These are phyloP conservation scores for Fusarium drepaniforme DNA, from an alignment of 2,329 filamentous ascomycete species.

Conservation along the genomic window DNA sequence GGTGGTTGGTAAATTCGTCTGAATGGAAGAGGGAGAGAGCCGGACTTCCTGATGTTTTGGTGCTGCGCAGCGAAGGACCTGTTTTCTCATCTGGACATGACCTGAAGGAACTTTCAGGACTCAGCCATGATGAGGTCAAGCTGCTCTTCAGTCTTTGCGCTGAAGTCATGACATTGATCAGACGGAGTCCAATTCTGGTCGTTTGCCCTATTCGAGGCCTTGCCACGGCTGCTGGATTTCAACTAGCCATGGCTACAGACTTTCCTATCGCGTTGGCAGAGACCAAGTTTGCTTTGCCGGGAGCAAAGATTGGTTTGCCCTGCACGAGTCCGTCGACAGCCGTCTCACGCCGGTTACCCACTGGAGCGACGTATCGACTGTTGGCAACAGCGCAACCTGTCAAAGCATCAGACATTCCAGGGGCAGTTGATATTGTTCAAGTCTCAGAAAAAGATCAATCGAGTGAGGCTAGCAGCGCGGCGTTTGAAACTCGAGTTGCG, in stretches of 20 bases:
- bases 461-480: background rate
- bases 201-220: constrained; percentile 42
- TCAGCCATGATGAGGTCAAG: constrained; percentile 29
- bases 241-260: constrained; percentile 41
- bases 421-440: constrained; percentile 34
- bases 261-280: constrained; percentile 32
- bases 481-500: constrained; percentile 27
- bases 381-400: constrained; percentile 34
- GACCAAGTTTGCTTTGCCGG: constrained; percentile 34
- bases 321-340: constrained; percentile 41
- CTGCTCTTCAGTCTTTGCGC: constrained; percentile 33
- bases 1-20: constrained; percentile 35
- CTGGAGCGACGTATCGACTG: constrained; percentile 29
- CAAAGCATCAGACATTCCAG: constrained; percentile 21
- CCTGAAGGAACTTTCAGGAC: constrained; percentile 31
- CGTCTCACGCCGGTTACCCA: constrained; percentile 32
- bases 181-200: constrained; percentile 35
- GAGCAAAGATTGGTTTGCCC: constrained; percentile 39
- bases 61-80: constrained; percentile 38
- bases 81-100: constrained; percentile 43
- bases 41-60: constrained; percentile 35
- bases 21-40: constrained; percentile 39
- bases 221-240: constrained; percentile 41
- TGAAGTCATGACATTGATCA: constrained; percentile 39
- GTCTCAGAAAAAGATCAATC: background rate